phyloP scores from a whole-genome alignment of 2,329 filamentous ascomycete species.

The Trichophyton equinum region DNA sequence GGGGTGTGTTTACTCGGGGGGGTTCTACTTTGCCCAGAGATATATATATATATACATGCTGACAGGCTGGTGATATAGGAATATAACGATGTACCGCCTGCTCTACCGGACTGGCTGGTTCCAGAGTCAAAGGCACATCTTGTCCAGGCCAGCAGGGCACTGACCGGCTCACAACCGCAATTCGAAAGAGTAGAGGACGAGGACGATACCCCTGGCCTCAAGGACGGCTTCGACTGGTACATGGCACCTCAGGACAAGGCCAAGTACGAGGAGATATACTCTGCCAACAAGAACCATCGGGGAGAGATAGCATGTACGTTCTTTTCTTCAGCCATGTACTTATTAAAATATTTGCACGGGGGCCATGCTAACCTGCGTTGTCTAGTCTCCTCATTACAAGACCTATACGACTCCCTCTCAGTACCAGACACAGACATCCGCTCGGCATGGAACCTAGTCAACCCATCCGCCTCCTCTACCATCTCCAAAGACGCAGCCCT shows the following conservation, averaged over 20 bases:
- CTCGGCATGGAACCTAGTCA: slow-evolving; percentile 94
- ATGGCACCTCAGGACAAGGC: slow-evolving; percentile 83
- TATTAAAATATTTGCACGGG: no score
- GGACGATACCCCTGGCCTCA: slow-evolving; percentile 68
- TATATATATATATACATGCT: neutral
- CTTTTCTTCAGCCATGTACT: neutral
- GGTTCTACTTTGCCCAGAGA: neutral
- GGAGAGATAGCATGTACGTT: slow-evolving; percentile 67
- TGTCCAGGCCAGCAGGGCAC: slow-evolving; percentile 66
- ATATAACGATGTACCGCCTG: slow-evolving; percentile 73
- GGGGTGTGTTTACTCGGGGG: slow-evolving; percentile 45
- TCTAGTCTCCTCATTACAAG: slow-evolving; percentile 61
- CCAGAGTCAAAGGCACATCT: slow-evolving; percentile 90
- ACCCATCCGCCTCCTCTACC: slow-evolving; percentile 66
- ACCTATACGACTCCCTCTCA: slow-evolving; percentile 61
- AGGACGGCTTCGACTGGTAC: slow-evolving; percentile 99
- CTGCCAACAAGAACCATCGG: slow-evolving; percentile 74
- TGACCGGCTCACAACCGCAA: slow-evolving; percentile 64
- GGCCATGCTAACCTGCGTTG: neutral
- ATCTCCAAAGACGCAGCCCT: slow-evolving; percentile 93
- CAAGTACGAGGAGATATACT: slow-evolving; percentile 97
- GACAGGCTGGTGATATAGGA: slow-evolving; percentile 45
- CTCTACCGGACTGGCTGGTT: slow-evolving; percentile 88
- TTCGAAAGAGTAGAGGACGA: slow-evolving; percentile 76
- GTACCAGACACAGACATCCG: slow-evolving; percentile 67